Base-by-base conservation (phyloP, 73 alveolate species). In the Durusdinium trenchii region DNA sequence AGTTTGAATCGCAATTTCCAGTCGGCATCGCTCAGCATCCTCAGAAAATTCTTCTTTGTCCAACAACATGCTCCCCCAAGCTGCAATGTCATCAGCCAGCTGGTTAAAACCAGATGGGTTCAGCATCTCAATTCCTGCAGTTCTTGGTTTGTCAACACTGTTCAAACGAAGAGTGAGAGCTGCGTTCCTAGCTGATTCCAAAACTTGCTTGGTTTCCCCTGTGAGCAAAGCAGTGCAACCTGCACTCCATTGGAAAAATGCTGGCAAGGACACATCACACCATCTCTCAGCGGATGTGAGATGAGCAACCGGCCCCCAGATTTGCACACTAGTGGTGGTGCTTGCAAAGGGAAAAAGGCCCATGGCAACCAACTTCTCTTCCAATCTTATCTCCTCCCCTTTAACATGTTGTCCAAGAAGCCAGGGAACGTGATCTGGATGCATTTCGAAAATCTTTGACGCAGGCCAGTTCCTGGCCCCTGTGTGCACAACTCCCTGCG, bases 1-100 rank as follows among this genome's bases (percentile, higher is more conserved):
- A 23, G 92, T 32, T 51, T 82, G 73, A 20, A 82, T 48, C 1
- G 92, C 92, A 3, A 48, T 51, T 30, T 82, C 92, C 67, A 82
- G 28, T 4, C 92, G 92, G 30, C n/a, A 50, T 82, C 52, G 92
- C 48, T 82, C 92, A 2, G 12, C 92, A 12, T 82, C 92, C n/a
- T 38, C 28, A 26, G 10, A 46, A 30, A 43, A 82, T 47, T 43
- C 45, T 23, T 46, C 32, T 1, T 48, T 50, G n/a, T 82, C 48
- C 48, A 82, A 30, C n/a, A 82, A 71, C 92, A 82, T 82, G 51
- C 52, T 50, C 3, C 73, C 67, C 92, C 92, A 82, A 7, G 46
- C 92, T 28, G n/a, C 10, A 16, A 82, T 82, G 71, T 23, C 12
- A 50, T 6, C 71, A 2, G 73, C 92, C 50, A 82, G 42, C n/a